Base-by-base conservation (phyloP, 2,329 filamentous ascomycete species). In the Aspergillus proliferans region DNA sequence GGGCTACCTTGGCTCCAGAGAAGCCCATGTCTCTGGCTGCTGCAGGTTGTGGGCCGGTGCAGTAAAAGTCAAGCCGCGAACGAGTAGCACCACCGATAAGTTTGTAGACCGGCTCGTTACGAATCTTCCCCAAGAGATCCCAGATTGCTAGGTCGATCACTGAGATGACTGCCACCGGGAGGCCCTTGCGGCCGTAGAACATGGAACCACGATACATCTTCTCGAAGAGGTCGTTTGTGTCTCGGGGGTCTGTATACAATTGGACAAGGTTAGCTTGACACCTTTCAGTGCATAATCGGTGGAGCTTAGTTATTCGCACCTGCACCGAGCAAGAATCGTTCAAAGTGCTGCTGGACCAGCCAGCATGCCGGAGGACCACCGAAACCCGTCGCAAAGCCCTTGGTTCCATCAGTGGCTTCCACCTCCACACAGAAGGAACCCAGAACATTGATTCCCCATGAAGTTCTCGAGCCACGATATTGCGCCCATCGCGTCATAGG, bases 121-220 rank as follows among this genome's bases (percentile, higher is more conserved):
- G 82, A 54, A 96, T 80, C 76, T 96, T 95, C 57, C 91, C 91
- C 4, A 94, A 74, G 39, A 96, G 77, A 75, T 96, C 91, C 91
- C 91, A 96, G 38, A 96, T 72, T 4, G 91, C 91, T 40, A 96
- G 79, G 64, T 96, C 91, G 62, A 96, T 93, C 56, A 95, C 91
- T 2, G 89, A 95, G 64, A 96, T 96, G 63, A 94, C 86, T 47
- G 91, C 91, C 9, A 92, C 81, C 2, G 91, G 87, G 1, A 96
- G 82, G 43, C 91, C 91, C 71, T 96, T 96, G 58, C 91, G 85
- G 53, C 91, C 91, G 65, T 96, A 96, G 76, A 95, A 96, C 88
- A 95, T 94, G 58, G 89, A 94, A 2, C 81, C 87, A 52, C 90
- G 84, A 76, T 95, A 96, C 91, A 96, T 95, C 69, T 94, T 89